A percentile compares a stretch with the other conserved stretches of the same genome.
Evolutionary conservation across 352 stramenopile genomes (phyloP).

Genomic region (Globisporangium solare): DNA sequence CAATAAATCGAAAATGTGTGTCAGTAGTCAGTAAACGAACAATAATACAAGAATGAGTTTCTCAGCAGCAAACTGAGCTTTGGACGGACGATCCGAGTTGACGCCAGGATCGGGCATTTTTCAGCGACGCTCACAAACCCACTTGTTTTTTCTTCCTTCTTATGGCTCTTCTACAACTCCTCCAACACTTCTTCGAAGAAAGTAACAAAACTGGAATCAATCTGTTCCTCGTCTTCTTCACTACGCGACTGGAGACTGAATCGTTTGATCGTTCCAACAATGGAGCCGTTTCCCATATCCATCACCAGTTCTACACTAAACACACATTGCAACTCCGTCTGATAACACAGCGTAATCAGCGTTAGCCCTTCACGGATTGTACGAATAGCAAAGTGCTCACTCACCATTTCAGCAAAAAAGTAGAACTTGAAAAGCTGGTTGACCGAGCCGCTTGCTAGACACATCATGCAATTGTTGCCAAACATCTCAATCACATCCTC

Average conservation of each 20-base stretch:
- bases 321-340: slow-evolving; percentile 68
- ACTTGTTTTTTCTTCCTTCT: slow-evolving; percentile 1
- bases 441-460: slow-evolving; percentile 71
- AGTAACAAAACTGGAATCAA: slow-evolving; percentile 81
- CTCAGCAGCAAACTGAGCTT: too few relatives aligned
- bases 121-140: slow-evolving; percentile 3
- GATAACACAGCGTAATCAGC: not conserved
- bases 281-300: slow-evolving; percentile 38
- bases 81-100: too few relatives aligned
- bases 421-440: slow-evolving; percentile 83
- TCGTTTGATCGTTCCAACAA: slow-evolving; percentile 69
- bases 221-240: slow-evolving; percentile 69
- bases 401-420: slow-evolving; percentile 85
- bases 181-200: slow-evolving; percentile 78
- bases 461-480: slow-evolving; percentile 60
- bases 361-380: not conserved
- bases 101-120: not conserved
- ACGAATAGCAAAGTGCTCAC: not conserved
- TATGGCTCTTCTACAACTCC: slow-evolving; percentile 42
- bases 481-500: slow-evolving; percentile 78
- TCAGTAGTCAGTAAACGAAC: not conserved
- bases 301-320: slow-evolving; percentile 83
- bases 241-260: slow-evolving; percentile 52
- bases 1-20: slow-evolving; percentile 4
- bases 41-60: not conserved